Conservation (phyloP, 2,329 filamentous ascomycete genomes). For the Biscogniauxia mediterranea region DNA sequence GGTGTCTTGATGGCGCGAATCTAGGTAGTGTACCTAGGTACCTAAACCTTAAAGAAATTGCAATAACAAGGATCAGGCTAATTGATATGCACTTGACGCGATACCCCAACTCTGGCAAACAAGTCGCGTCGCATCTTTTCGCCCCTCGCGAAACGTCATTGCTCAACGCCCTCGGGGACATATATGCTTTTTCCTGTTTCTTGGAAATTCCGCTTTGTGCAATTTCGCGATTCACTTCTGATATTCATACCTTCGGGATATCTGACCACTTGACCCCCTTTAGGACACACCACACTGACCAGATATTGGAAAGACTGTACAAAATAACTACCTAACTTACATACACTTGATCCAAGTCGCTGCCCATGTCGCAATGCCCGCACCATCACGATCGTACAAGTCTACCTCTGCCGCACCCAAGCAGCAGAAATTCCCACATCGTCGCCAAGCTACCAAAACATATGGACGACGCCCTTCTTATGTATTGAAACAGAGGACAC, state of each 20-base stretch:
- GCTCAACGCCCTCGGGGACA: not conserved
- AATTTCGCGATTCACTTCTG: not conserved
- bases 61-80: conserved; percentile 15
- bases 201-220: not conserved
- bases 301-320: too few relatives aligned
- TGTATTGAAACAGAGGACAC: conserved; percentile 25
- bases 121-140: conserved; percentile 10
- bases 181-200: not conserved
- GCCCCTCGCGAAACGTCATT: conserved; percentile 14
- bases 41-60: conserved; percentile 12
- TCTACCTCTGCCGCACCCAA: conserved; percentile 26
- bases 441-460: conserved; percentile 23
- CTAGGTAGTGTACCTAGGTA: too few relatives aligned
- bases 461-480: conserved; percentile 23
- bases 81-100: conserved; percentile 32
- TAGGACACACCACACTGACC: not conserved
- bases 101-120: conserved; percentile 4
- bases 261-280: not conserved
- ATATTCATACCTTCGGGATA: not conserved
- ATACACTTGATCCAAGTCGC: not conserved
- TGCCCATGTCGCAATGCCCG: conserved; percentile 22
- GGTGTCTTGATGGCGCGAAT: too few relatives aligned
- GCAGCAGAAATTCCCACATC: conserved; percentile 26
- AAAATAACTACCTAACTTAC: not conserved
- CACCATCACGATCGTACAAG: conserved; percentile 26